Base-by-base conservation (phyloP, 805 yeast genomes). In the Kurtzmaniella cleridarum region DNA sequence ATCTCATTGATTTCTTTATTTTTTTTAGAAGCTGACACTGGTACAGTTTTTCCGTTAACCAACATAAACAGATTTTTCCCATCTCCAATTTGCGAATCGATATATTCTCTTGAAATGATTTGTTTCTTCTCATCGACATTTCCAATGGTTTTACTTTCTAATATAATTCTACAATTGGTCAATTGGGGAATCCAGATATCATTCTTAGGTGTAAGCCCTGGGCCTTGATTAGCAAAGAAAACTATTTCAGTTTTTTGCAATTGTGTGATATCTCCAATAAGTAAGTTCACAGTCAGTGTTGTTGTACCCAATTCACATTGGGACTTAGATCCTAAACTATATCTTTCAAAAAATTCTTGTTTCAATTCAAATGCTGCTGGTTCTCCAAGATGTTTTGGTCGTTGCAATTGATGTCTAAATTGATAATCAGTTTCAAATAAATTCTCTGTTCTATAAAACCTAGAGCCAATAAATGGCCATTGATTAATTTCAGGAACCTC, bases 81-180 rank as follows among this genome's bases (percentile, higher is more conserved):
- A 10, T 14, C 30, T 24, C 37, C 36, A 18, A 30, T 45, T 41
- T 27, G 31, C 14, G 37, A 18, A 8, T 41, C 36, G 1, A 64
- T 41, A 39, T 50, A 58, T 6, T 59, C 57, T 7, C 44, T 38
- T 2, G 62, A 55, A 7, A 74, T 54, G 7, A 47, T 35, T 1
- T 48, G 43, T 34, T 76, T 76, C 16, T 41, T 41, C 0, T 57
- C 35, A 44, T 79, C 82, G 12, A 76, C 42, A 1, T 52, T 40
- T 0, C 73, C 74, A 1, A 59, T 49, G 6, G 40, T 42, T 15
- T 79, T 42, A 16, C 60, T 57, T 53, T 82, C 88, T 27, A 80
- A 40, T 3, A 56, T 51, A 12, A 78, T 30, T 32, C 79, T 58
- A 3, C 74, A 45, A 2, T 79, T 71, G 8, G 57, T 53, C 2